Conservation (phyloP, 192 early-diverging fungal species). For the Backusella morwellensis region DNA sequence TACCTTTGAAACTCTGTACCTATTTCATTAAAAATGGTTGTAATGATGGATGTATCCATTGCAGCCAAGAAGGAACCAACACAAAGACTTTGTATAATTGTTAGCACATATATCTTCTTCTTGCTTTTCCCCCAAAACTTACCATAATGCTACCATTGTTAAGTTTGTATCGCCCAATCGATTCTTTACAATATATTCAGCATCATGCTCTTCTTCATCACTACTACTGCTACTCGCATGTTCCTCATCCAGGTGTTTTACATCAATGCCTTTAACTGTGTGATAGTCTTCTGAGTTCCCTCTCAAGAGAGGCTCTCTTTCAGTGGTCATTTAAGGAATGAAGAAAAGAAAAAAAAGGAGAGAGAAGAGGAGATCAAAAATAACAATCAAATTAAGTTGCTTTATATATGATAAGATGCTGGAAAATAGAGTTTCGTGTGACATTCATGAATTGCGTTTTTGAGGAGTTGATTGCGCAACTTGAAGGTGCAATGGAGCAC, state of each 20-base stretch:
- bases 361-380: neutral
- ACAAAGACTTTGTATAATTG: constrained; percentile 14
- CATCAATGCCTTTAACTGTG: neutral
- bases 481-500: neutral
- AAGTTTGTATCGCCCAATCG: neutral
- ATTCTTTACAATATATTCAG: constrained; percentile 1
- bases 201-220: neutral
- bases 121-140: neutral
- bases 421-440: neutral
- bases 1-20: constrained; percentile 36
- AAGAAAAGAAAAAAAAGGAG: neutral
- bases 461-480: neutral
- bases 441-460: neutral
- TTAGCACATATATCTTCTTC: too few species aligned
- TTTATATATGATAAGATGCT: neutral
- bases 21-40: constrained; percentile 30
- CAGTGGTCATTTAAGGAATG: neutral
- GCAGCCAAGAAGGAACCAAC: constrained; percentile 25
- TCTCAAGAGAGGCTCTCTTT: neutral
- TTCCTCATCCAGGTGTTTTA: neutral
- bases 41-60: constrained; percentile 30
- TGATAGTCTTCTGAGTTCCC: neutral
- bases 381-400: neutral
- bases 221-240: neutral
- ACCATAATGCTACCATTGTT: constrained; percentile 4